Evolutionary conservation across 2,329 filamentous ascomycete genomes (phyloP), one percentile per base, ranked within the genome.

Genomic region (Hansfordia pulvinata): DNA sequence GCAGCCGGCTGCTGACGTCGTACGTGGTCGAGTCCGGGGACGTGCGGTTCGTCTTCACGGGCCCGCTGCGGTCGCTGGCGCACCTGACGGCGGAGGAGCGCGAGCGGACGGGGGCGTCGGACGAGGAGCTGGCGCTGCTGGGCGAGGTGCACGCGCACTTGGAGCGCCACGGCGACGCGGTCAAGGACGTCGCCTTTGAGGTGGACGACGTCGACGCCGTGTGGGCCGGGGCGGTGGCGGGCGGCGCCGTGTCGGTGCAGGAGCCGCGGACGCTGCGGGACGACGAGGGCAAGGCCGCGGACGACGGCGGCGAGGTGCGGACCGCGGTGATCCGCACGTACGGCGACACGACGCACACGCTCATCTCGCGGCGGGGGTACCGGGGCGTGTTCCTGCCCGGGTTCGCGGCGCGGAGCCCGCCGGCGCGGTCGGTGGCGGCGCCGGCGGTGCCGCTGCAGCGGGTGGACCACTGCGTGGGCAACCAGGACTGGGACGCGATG

Each of bases 381-480:
- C 55, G 50, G 0, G 86, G 86, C 0, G 50, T 64, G 12, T 96
- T 96, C 58, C 63, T 94, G 25, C 88, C 88, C 0, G 84, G 84
- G 7, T 96, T 79, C 60, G 70, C 74, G 23, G 52, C 67, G 6
- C 67, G 64, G 20, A 56, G 50, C 23, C 46, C 47, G 28, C 38
- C 49, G 31, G 49, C 53, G 3, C 44, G 50, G 15, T 52, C 45
- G 12, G 39, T 58, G 8, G 23, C 50, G 16, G 58, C 83, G 13
- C 83, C 85, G 0, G 42, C 57, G 1, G 69, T 93, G 10, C 52
- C 60, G 8, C 67, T 93, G 29, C 66, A 69, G 34, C 73, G 73
- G 39, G 85, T 96, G 56, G 88, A 96, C 58, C 88, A 96, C 64
- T 94, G 88, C 54, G 88, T 96, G 41, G 88, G 88, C 38, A 94